Evolutionary conservation across 441 rosid genomes (phyloP), one percentile per base, ranked within the genome.

Genomic region (Croton setiger): DNA sequence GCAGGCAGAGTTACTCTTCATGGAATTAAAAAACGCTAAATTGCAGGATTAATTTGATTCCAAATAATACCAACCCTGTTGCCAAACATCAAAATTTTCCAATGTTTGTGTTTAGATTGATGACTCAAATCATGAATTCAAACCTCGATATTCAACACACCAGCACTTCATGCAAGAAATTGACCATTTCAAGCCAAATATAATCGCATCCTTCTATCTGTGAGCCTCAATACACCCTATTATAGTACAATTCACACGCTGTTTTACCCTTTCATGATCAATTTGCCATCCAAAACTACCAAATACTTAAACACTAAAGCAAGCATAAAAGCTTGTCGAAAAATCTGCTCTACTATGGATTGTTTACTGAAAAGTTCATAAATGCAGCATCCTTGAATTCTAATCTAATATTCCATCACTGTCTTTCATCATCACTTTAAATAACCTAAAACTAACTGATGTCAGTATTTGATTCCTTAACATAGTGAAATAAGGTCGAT

Each of bases 371-470:
- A 36, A 37, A 43, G 13, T 41, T 43, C 1, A 39, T 61, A 61
- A 61, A 60, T 18, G 14, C n/a, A 15, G 31, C 31, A 33, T 49
- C 20, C 47, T 52, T 65, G 12, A 11, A 48, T 27, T 45, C 31
- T 39, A 33, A 57, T 57, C 61, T 4, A n/a, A 60, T 60, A 31
- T n/a, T 39, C 17, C 41, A 45, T 31, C 55, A 63, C 39, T 63
- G 18, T 27, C 55, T 39, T 54, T 33, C 7, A 47, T 27, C 8
- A 64, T 49, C 57, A 17, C 17, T 52, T 49, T 3, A 17, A 64
- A 48, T 15, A 12, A 63, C 54, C 14, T n/a, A n/a, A 31, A 4
- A 17, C 13, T 17, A 64, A 15, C 41, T 1, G 33, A 15, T 13
- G 43, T 49, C 43, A 64, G 17, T 51, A 64, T 48, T 31, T 14